Base-by-base conservation (phyloP, 768 basidiomycete species). In the Pulveroboletus sp. region DNA sequence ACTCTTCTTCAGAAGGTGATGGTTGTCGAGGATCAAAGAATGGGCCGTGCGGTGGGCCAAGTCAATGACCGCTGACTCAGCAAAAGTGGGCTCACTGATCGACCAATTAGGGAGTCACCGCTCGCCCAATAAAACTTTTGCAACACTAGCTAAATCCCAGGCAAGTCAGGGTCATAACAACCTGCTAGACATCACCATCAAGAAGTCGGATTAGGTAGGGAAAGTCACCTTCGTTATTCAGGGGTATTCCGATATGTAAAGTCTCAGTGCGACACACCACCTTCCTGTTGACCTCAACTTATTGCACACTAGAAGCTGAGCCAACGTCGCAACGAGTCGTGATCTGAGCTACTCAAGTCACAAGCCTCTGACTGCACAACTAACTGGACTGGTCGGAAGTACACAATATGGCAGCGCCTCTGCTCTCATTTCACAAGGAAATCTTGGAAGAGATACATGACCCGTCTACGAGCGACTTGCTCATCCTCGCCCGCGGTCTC, bases 401-500 rank as follows among this genome's bases (percentile, higher is more conserved):
- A 15, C 33, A 21, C 49, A n/a, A 40, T 27, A 65, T 65, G 64
- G 59, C 64, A 17, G 50, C 57, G 7, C 59, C 56, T n/a, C 62
- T 77, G 14, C 75, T 89, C 11, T 73, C 84, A 0, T 89, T 82
- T 58, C 87, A 89, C 71, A 83, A 76, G 54, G 64, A 75, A 41
- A 82, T 89, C 46, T 65, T 89, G 47, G 77, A 85, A 58, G 5
- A 28, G 27, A 79, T 88, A 13, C 83, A 86, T 65, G 86, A 89
- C 67, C 88, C 87, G 32, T 76, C 77, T 10, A 84, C 80, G 8
- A 86, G 75, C 58, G 87, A 89, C 57, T 71, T 90, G 8, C 68
- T 89, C 35, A 66, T 99, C 37, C 71, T 99, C 30, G 94, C 91
- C 1, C 86, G 94, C 30, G 96, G 96, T 0, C 77, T 99, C 2